Base-by-base conservation (phyloP, 1,284 basidiomycete species). In the Apiotrichum brassicae region DNA sequence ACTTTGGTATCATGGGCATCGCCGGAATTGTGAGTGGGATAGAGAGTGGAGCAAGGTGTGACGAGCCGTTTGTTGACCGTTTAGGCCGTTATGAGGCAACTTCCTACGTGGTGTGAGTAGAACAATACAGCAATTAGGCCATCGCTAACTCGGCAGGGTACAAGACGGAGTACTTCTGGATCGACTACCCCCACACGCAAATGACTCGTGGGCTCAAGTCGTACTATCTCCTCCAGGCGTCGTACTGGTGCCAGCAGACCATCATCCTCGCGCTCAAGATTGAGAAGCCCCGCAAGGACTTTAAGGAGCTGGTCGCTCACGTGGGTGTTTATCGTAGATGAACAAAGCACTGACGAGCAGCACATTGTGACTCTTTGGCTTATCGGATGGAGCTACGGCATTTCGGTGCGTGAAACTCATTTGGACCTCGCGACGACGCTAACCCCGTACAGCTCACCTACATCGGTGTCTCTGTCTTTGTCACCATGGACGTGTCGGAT, bases 401-500 rank as follows among this genome's bases (percentile, higher is more conserved):
- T 86, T 61, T 89, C 89, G 11, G 28, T 30, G 28, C 28, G 28
- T 30, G 28, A n/a, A n/a, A n/a, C n/a, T n/a, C n/a, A n/a, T 30
- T 11, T 30, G 28, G 11, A 14, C 11, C 28, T 6, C 5, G 9
- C 3, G 11, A 9, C 28, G 11, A 11, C 28, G 28, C 28, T 30
- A 30, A 30, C 28, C 28, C 14, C n/a, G n/a, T 9, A 5, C 28
- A 30, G 66, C 42, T 78, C 44, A 97, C 93, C 0, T 76, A 83
- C 59, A 93, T 97, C 46, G 94, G 94, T 13, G 90, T 90, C 57
- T 86, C 91, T 2, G 82, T 98, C 23, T 97, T 87, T 64, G 80
- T 94, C 65, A 94, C 91, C 68, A 98, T 97, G 94, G 94, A 98
- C 75, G 80, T 94, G 28, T 91, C 92, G 3, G 94, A 98, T 67